Evolutionary conservation across 345 rosid genomes (phyloP).

Genomic region (Eucalyptus curtisii): DNA sequence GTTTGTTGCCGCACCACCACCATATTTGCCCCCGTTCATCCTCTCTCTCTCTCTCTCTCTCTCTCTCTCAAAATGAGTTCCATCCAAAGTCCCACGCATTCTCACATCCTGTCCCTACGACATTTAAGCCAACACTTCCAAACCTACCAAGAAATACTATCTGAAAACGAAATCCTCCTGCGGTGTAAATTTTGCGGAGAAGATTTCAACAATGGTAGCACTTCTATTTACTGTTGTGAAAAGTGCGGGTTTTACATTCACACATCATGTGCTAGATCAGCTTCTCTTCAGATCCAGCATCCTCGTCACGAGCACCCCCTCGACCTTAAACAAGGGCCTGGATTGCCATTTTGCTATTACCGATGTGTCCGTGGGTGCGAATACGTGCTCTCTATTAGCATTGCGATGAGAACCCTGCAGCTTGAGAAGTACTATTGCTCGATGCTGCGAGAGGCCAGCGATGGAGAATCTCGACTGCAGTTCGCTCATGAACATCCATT

Average conservation of each 20-base stretch:
- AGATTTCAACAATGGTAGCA: not conserved
- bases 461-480: not conserved
- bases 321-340: not conserved
- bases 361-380: no score
- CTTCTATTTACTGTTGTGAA: not conserved
- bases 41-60: not conserved
- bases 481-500: not conserved
- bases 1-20: not conserved
- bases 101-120: no score
- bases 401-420: not conserved
- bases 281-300: not conserved
- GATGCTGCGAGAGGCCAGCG: not conserved
- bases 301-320: not conserved
- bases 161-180: fast-evolving
- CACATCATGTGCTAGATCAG: not conserved
- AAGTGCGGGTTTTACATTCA: not conserved
- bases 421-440: not conserved
- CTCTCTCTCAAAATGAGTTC: not conserved
- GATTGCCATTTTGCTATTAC: no score
- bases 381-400: fast-evolving
- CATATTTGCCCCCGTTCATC: no score
- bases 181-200: no score
- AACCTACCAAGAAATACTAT: fast-evolving
- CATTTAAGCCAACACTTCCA: no score
- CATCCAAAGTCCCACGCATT: no score